phyloP scores from a whole-genome alignment of 768 basidiomycete genomes.

The Psilocybe tampanensis region DNA sequence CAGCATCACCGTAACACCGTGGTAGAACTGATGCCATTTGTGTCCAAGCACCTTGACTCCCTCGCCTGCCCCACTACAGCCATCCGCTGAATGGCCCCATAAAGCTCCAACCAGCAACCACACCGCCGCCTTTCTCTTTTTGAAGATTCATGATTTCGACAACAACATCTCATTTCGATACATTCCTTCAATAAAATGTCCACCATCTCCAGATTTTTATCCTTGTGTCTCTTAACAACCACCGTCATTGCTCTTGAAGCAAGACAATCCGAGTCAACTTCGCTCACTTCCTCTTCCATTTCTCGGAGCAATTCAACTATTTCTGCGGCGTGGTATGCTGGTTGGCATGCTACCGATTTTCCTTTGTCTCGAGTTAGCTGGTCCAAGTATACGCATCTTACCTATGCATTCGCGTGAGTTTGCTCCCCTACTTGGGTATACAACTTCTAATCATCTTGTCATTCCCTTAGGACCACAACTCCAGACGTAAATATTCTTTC shows the following conservation, averaged over 20 bases:
- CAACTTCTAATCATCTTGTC: constrained; percentile 5
- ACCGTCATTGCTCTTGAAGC: constrained; percentile 13
- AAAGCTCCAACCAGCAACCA: constrained; percentile 1
- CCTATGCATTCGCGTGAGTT: constrained; percentile 64
- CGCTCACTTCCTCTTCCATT: constrained; percentile 8
- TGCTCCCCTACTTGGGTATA: not conserved
- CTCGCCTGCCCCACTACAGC: not conserved
- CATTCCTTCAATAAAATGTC: not conserved
- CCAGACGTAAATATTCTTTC: constrained; percentile 35
- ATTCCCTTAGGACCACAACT: constrained; percentile 36
- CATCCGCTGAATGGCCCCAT: not conserved
- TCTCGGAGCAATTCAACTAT: constrained; percentile 24
- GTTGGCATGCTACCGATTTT: constrained; percentile 44
- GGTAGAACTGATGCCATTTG: not conserved
- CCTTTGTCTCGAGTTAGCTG: constrained; percentile 47
- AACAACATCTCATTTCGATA: not conserved
- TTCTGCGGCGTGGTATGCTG: constrained; percentile 50
- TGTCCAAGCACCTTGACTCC: not conserved
- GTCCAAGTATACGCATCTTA: constrained; percentile 55
- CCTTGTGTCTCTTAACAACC: constrained; percentile 12
- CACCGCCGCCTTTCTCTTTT: not conserved
- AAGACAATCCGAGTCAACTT: not conserved
- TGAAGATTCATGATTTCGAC: not conserved
- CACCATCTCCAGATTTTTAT: constrained; percentile 3
- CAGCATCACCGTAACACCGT: not conserved